Evolutionary conservation across 75 land plant species (phyloP), one percentile per base, ranked within the genome.

Genomic region (Picea sitchensis): DNA sequence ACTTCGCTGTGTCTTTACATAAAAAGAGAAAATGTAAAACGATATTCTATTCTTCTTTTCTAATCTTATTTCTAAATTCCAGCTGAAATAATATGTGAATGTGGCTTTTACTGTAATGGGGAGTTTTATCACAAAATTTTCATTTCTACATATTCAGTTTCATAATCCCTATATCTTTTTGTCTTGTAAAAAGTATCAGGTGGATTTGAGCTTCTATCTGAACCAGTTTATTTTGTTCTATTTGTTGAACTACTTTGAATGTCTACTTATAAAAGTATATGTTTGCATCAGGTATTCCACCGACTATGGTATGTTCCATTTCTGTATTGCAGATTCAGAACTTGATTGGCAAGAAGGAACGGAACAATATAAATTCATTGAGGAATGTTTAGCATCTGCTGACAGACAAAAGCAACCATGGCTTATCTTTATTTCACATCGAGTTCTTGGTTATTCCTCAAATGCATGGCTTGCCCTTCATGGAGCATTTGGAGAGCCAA

Each of bases 351-450:
- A 91, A 72, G 91, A 87, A 61, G 98, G 98, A 44, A 91, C 93
- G 32, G 98, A 94, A 72, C 99, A 96, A 79, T 91, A 93, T 74
- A 88, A 85, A 57, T 96, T 92, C 60, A 84, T 96, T 59, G 98
- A 96, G 78, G 88, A 90, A 21, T 96, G 99, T 78, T 73, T 96
- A 32, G 88, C 98, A 60, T 81, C 93, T 11, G 99, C 82, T 44
- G 95, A 96, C 65, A 85, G 99, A 59, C 91, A 87, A 51, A 96
- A 96, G 84, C 98, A 96, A 76, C 99, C 99, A 17, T 96, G 99
- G 99, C 79, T 96, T 58, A 93, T 96, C 74, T 96, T 96, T 81
- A 81, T 91, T 59, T 93, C 98, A 58, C 99, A 96, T 86, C 84
- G 99, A 4, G 95, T 95, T 12, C 80, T 96, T 11, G 99, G 98